Conservation (phyloP, 441 rosid genomes). For the Populus trichocarpa region DNA sequence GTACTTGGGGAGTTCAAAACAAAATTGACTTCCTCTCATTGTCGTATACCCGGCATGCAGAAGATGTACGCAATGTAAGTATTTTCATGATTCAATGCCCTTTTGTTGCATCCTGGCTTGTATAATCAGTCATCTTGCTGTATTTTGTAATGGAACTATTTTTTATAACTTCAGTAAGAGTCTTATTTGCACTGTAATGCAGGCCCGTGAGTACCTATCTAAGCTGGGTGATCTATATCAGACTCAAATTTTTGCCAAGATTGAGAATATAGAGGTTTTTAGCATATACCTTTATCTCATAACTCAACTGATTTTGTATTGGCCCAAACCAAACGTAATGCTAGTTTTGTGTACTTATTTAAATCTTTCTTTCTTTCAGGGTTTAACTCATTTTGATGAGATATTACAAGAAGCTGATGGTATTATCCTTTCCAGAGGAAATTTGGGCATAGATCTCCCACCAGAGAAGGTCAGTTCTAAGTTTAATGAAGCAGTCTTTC, state of each 20-base stretch:
- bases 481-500: neutral
- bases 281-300: neutral
- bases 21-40: conserved; percentile 94
- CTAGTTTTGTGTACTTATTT: neutral
- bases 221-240: conserved; percentile 83
- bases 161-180: neutral
- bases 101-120: neutral
- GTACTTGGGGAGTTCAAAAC: conserved; percentile 90
- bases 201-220: conserved; percentile 85
- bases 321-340: neutral
- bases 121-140: neutral
- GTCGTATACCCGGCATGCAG: conserved; percentile 90
- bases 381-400: conserved; percentile 94
- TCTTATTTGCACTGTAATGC: conserved; percentile 18
- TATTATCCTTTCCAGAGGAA: conserved; percentile 96
- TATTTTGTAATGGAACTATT: neutral
- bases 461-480: conserved; percentile 77
- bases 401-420: conserved; percentile 99
- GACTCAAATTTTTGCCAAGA: conserved; percentile 94
- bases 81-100: neutral
- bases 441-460: conserved; percentile 96
- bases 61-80: conserved; percentile 90
- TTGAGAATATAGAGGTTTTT: conserved; percentile 86
- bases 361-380: conserved; percentile 37
- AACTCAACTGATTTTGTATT: neutral